Evolutionary conservation across 2,329 filamentous ascomycete species (phyloP), one percentile per base, ranked within the genome.

Genomic region (Colletotrichum sp.): DNA sequence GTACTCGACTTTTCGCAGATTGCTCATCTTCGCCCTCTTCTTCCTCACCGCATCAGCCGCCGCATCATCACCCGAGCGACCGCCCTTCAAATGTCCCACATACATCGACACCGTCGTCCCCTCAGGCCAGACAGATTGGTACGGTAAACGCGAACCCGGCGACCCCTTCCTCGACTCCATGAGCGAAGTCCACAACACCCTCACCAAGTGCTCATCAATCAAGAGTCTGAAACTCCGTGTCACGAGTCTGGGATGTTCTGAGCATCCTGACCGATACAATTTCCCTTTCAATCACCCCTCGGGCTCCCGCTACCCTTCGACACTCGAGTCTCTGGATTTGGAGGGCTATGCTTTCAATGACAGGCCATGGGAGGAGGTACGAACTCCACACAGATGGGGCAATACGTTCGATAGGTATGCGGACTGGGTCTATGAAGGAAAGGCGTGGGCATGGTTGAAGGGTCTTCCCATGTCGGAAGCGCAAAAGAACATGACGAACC

Each of bases 151-250:
- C 32, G 72, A 74, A 6, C 44, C 59, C 10, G 71, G 59, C 28
- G 59, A 69, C 26, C 39, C 57, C 9, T 36, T 73, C 52, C 71
- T 76, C 16, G n/a, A 57, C 6, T 63, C 59, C 36, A 70, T 77
- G 66, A 52, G 24, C 4, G 66, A 32, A 18, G 71, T 77, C 13
- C 75, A 77, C 55, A 7, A 60, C 3, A 8, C 62, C n/a, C 66
- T 75, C 13, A 32, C 60, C n/a, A 21, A 24, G 2, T 77, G 75
- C 30, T 24, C 66, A 26, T 34, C 18, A 16, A 28, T 77, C 52
- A 74, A 59, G 16, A 57, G 60, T 12, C 52, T 77, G 21, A 74
- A 77, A 30, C 39, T 77, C n/a, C 71, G 75, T 16, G 32, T 75
- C 52, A 28, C 60, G 4, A 52, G 39, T 21, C 28, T 70, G 15